Evolutionary conservation across 2,329 filamentous ascomycete genomes (phyloP).

Genomic region (Apiospora rasikravindrae): DNA sequence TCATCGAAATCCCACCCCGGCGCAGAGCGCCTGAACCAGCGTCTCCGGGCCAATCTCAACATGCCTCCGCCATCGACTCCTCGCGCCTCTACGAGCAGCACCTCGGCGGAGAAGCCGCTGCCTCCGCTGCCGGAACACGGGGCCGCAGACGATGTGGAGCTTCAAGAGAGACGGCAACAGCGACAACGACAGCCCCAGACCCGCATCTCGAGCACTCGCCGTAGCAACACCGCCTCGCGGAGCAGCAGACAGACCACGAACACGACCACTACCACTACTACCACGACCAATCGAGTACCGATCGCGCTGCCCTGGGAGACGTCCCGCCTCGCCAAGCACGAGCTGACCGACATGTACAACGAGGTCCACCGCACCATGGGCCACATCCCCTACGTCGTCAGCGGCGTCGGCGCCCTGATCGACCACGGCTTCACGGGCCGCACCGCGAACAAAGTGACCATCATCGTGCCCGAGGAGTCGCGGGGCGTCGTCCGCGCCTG

Average conservation of each 20-base stretch:
- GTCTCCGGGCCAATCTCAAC: constrained; percentile 12
- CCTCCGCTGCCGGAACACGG: neutral
- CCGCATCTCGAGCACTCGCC: neutral
- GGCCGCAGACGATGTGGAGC: neutral
- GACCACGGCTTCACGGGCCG: constrained; percentile 47
- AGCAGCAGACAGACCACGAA: neutral
- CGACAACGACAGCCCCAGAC: neutral
- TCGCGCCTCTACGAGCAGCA: neutral
- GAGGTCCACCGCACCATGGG: constrained; percentile 45
- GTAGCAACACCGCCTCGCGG: neutral
- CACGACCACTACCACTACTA: neutral
- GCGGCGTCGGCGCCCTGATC: constrained; percentile 50
- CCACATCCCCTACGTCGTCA: constrained; percentile 53
- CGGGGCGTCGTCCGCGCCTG: constrained; percentile 46
- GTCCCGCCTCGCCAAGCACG: constrained; percentile 33
- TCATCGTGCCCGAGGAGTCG: constrained; percentile 47
- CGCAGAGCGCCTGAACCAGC: neutral
- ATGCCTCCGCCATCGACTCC: neutral
- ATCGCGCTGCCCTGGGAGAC: constrained; percentile 26
- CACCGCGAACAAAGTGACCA: constrained; percentile 40
- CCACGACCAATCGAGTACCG: neutral
- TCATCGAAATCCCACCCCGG: neutral
- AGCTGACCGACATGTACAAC: constrained; percentile 45
- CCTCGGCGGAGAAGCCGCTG: neutral
- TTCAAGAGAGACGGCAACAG: neutral